Evolutionary conservation across 257 asterid species (phyloP).

Genomic region (Rehmannia glutinosa): DNA sequence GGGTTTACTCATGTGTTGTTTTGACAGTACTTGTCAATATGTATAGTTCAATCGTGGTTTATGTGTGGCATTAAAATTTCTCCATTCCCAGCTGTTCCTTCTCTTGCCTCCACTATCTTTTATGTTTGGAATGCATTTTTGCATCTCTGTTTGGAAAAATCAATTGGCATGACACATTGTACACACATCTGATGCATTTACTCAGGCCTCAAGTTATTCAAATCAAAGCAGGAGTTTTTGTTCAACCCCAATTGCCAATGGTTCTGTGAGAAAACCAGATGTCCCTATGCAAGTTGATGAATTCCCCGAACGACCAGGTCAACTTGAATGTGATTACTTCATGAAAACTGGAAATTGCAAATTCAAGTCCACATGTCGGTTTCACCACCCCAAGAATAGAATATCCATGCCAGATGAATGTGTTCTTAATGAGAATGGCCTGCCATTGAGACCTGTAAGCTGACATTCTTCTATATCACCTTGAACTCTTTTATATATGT

Average conservation of each 20-base stretch:
- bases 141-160: background rate
- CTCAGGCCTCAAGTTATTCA: constrained; percentile 19
- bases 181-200: background rate
- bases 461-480: background rate
- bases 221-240: constrained; percentile 8
- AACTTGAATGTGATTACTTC: constrained; percentile 38
- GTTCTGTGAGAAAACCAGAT: background rate
- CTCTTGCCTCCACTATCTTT: too few relatives aligned
- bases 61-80: too few relatives aligned
- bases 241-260: constrained; percentile 9
- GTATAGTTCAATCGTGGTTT: too few relatives aligned
- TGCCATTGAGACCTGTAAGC: constrained; percentile 59
- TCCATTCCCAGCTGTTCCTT: too few relatives aligned
- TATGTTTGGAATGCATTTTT: background rate
- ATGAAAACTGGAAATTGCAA: constrained; percentile 48
- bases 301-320: constrained; percentile 54
- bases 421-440: constrained; percentile 42
- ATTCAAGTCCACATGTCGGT: constrained; percentile 34
- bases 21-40: too few relatives aligned
- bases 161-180: background rate
- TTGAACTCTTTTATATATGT: background rate
- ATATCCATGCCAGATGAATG: constrained; percentile 4
- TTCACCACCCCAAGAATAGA: constrained; percentile 44
- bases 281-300: constrained; percentile 17
- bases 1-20: too few relatives aligned